Evolutionary conservation across 345 rosid genomes (phyloP), one percentile per base, ranked within the genome.

Genomic region (Carallia brachiata): DNA sequence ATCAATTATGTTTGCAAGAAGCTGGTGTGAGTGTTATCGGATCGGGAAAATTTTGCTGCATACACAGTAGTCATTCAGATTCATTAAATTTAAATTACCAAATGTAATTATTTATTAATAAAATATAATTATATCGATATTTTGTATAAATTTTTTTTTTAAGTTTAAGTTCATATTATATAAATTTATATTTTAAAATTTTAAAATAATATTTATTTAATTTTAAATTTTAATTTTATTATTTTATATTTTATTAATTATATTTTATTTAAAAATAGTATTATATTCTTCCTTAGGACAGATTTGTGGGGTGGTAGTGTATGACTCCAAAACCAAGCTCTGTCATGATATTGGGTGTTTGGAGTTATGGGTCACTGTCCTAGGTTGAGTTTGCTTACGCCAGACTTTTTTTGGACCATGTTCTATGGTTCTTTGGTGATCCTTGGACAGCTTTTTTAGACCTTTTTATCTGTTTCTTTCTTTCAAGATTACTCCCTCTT

Each of bases 381-480:
- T 70, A 19, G 31, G 18, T 8, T 71, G 59, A 27, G 6, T 55
- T 23, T 54, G 15, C 32, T 55, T 55, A 5, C 2, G 7, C 13
- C 60, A 27, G 10, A 7, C 16, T 1, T 27, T 55, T 63, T 66
- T 63, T 23, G 54, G 63, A 71, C n/a, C 64, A 1, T 1, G 15
- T 56, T 27, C 10, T 3, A 56, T 27, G 12, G 50, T 65, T 44
- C 9, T 53, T 10, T 36, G 36, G 19, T 69, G 52, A 60, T 65
- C 61, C 69, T 63, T 31, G 56, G 58, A 69, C 31, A 7, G 36
- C 60, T 63, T 70, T 73, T 66, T 6, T 31, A 34, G 6, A 63
- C 53, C 71, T 59, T 75, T 74, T 78, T 44, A 39, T 44, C 69
- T 32, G 31, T n/a, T n/a, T n/a, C 37, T 65, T 73, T 81, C 62